phyloP scores from a whole-genome alignment of 2,329 filamentous ascomycete genomes.

The Tolypocladium tundrense region DNA sequence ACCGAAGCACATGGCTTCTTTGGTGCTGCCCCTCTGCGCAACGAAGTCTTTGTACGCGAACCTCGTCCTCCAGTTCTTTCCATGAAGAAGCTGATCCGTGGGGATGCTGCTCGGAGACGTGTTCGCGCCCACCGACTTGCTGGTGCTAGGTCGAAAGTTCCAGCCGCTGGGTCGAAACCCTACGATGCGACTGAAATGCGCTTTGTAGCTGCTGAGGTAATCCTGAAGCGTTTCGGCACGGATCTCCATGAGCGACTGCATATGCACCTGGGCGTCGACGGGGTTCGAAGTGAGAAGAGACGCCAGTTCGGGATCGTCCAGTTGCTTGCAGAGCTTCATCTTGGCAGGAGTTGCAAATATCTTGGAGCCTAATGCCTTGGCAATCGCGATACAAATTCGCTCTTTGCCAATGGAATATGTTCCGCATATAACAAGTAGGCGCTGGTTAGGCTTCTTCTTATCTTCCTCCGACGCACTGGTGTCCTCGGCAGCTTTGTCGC shows the following conservation, averaged over 20 bases:
- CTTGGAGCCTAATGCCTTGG: slow-evolving; percentile 72
- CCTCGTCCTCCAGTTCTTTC: slow-evolving; percentile 61
- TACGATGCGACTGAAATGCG: slow-evolving; percentile 75
- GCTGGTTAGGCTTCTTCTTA: slow-evolving; percentile 28
- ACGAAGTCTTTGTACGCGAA: slow-evolving; percentile 65
- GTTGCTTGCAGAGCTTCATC: slow-evolving; percentile 70
- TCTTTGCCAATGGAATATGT: slow-evolving; percentile 99
- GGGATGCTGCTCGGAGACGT: slow-evolving; percentile 38
- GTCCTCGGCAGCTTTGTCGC: slow-evolving; percentile 19
- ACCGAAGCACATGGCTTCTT: slow-evolving; percentile 77
- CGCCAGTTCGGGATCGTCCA: slow-evolving; percentile 76
- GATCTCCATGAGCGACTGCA: slow-evolving; percentile 94
- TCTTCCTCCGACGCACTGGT: slow-evolving; percentile 16
- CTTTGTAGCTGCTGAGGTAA: slow-evolving; percentile 71
- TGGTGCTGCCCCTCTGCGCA: slow-evolving; percentile 74
- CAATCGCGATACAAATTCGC: slow-evolving; percentile 86
- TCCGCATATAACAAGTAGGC: slow-evolving; percentile 83
- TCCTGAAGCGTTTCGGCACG: slow-evolving; percentile 83
- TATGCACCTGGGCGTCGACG: slow-evolving; percentile 83
- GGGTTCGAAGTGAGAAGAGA: slow-evolving; percentile 71
- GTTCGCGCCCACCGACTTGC: slow-evolving; percentile 43
- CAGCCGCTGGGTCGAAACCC: slow-evolving; percentile 90
- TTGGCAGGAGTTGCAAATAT: slow-evolving; percentile 83
- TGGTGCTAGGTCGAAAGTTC: slow-evolving; percentile 68
- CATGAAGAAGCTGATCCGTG: slow-evolving; percentile 41